Evolutionary conservation across 495 filamentous ascomycete genomes (phyloP).

Genomic region (Lasiosphaeriaceae sp.): DNA sequence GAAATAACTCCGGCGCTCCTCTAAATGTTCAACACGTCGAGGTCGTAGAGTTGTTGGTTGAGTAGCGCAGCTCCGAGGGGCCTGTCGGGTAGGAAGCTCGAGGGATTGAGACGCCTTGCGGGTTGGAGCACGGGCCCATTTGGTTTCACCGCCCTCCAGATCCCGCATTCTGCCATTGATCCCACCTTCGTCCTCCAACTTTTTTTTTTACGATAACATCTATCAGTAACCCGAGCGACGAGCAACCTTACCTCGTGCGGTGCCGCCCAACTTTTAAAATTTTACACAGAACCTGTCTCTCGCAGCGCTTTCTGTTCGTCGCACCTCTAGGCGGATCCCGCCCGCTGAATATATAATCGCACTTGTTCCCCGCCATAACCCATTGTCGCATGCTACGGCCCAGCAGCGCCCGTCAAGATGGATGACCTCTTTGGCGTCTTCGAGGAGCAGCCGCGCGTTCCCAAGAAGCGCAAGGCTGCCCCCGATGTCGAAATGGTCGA

Average conservation of each 20-base stretch:
- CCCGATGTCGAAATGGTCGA: conserved; percentile 56
- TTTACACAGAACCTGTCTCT: too few relatives aligned
- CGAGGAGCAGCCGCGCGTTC: conserved; percentile 57
- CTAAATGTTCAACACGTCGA: too few relatives aligned
- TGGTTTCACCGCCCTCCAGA: conserved; percentile 3
- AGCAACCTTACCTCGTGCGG: background rate
- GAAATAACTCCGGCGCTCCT: too few relatives aligned
- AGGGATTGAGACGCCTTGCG: too few relatives aligned
- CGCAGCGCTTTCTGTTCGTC: too few relatives aligned
- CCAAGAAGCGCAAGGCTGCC: conserved; percentile 75
- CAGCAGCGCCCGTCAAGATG: conserved; percentile 43
- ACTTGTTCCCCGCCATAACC: too few relatives aligned
- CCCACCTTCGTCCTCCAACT: conserved; percentile 13
- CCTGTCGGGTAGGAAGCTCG: too few relatives aligned
- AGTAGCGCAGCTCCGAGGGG: too few relatives aligned
- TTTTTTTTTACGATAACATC: conserved; percentile 25
- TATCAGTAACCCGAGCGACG: background rate
- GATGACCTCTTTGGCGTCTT: conserved; percentile 86
- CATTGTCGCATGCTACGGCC: background rate
- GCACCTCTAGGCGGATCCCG: too few relatives aligned
- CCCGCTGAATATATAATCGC: too few relatives aligned
- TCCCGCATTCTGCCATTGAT: conserved; percentile 16
- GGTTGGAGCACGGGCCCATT: background rate
- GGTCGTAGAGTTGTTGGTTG: too few relatives aligned
- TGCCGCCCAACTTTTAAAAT: background rate